These are phyloP conservation scores for Candida sonorensis DNA, from an alignment of 805 yeast species.

Conservation along the genomic window DNA sequence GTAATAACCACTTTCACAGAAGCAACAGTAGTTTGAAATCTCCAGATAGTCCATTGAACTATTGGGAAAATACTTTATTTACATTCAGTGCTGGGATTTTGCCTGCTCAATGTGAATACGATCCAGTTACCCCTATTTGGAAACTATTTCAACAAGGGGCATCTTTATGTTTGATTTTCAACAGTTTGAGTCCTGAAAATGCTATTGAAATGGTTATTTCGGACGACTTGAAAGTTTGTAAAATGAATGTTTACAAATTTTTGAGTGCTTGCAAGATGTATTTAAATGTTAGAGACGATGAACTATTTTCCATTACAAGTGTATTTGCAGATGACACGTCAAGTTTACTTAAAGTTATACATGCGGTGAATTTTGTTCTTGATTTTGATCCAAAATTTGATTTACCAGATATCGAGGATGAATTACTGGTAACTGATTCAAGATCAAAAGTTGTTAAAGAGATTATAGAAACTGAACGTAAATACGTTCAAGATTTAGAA, in stretches of 20 bases:
- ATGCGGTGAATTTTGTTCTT: constrained; percentile 61
- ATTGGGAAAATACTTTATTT: constrained; percentile 34
- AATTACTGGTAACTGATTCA: constrained; percentile 38
- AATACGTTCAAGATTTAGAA: constrained; percentile 88
- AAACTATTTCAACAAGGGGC: constrained; percentile 87
- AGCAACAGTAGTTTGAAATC: constrained; percentile 3
- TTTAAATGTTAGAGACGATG: constrained; percentile 68
- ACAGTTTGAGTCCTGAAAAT: constrained; percentile 49
- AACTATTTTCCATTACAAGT: constrained; percentile 82
- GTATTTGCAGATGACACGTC: constrained; percentile 79
- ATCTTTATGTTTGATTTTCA: constrained; percentile 81
- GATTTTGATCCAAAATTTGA: constrained; percentile 39
- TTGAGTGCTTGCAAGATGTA: constrained; percentile 77
- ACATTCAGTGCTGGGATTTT: constrained; percentile 74
- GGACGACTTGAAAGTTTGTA: constrained; percentile 78
- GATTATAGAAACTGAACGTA: constrained; percentile 82
- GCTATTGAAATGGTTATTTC: constrained; percentile 56
- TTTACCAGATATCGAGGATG: constrained; percentile 17
- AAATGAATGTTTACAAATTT: constrained; percentile 85
- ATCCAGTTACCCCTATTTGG: constrained; percentile 90
- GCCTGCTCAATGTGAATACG: constrained; percentile 69
- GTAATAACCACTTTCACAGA: neutral
- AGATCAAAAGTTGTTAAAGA: constrained; percentile 78
- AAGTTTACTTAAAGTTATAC: constrained; percentile 67
- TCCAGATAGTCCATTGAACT: constrained; percentile 14